phyloP scores from a whole-genome alignment of 2,329 filamentous ascomycete species.

The Aspergillus fischeri region DNA sequence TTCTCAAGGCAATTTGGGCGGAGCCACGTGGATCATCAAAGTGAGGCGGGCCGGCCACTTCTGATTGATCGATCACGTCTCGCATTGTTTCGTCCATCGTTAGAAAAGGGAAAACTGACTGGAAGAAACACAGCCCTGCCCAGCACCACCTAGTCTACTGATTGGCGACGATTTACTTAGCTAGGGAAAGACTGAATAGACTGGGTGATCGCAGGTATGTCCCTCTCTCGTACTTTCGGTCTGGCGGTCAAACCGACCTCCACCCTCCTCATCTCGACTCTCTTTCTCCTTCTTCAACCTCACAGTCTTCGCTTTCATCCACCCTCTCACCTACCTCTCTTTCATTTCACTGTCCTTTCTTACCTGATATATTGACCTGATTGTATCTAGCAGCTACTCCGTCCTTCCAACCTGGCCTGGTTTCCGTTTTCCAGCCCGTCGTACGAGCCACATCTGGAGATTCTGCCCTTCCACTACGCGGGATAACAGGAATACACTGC shows the following conservation, averaged over 20 bases:
- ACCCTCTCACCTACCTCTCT: neutral
- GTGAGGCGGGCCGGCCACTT: constrained; percentile 19
- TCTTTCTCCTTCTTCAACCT: neutral
- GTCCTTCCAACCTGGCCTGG: neutral
- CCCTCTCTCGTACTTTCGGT: constrained; percentile 6
- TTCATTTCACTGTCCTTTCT: constrained; percentile 4
- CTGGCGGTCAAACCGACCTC: constrained; percentile 10
- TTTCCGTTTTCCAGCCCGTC: constrained; percentile 1
- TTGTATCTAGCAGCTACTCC: constrained; percentile 1
- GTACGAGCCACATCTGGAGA: constrained; percentile 8
- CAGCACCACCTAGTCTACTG: neutral
- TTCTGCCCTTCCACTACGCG: neutral
- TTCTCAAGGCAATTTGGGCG: constrained; percentile 7
- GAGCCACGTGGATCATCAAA: constrained; percentile 29
- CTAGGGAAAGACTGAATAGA: neutral
- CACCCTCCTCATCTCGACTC: neutral
- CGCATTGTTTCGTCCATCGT: neutral
- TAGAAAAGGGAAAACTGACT: neutral
- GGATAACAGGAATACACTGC: constrained; percentile 4
- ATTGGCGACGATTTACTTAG: neutral
- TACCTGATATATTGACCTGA: constrained; percentile 6
- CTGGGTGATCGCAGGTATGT: constrained; percentile 10
- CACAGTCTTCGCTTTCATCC: neutral
- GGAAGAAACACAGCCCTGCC: neutral
- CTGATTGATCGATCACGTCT: neutral